Base-by-base conservation (phyloP, 768 basidiomycete species). In the Xanthoconium stramineum region DNA sequence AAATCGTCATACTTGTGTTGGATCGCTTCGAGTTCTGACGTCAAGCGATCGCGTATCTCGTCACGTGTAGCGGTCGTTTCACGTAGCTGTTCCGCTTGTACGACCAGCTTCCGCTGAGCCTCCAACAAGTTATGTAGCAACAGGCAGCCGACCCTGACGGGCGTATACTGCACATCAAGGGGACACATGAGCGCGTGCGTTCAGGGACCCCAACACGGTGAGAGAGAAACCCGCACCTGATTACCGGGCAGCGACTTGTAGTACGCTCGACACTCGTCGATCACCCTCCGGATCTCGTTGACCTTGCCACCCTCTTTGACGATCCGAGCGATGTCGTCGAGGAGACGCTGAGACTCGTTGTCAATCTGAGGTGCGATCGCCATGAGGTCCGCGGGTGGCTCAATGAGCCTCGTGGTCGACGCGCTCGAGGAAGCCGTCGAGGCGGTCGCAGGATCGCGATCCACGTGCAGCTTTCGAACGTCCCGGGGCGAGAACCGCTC, bases 401-500 rank as follows among this genome's bases (percentile, higher is more conserved):
- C 66, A 6, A 49, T 24, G 14, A 63, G 3, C n/a, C 59, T 45
- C 50, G 66, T 42, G 19, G 68, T 69, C 45, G 35, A 35, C 9
- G 33, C 1, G 9, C 8, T 20, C 47, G 47, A 12, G 46, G 35
- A 35, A 6, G 33, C 12, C 3, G 12, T 14, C 47, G 47, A 12
- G 6, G 30, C 13, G 2, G 29, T 17, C 8, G 46, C 13, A 14
- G 83, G 78, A 52, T 70, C 71, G 19, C 61, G 55, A 67, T 88
- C 86, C 47, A 88, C 69, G 65, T 86, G 86, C 48, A 90, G 79
- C 68, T 74, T 80, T 45, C 82, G 75, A 44, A 80, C 65, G 11
- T 80, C 74, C 15, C 71, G 62, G 20, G 71, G 66, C 12, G 78
- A 73, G 70, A 86, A 86, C 20, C 73, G 68, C 9, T 66, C 73